phyloP scores from a whole-genome alignment of 1,284 basidiomycete species.

The Cystobasidiaceae sp. region DNA sequence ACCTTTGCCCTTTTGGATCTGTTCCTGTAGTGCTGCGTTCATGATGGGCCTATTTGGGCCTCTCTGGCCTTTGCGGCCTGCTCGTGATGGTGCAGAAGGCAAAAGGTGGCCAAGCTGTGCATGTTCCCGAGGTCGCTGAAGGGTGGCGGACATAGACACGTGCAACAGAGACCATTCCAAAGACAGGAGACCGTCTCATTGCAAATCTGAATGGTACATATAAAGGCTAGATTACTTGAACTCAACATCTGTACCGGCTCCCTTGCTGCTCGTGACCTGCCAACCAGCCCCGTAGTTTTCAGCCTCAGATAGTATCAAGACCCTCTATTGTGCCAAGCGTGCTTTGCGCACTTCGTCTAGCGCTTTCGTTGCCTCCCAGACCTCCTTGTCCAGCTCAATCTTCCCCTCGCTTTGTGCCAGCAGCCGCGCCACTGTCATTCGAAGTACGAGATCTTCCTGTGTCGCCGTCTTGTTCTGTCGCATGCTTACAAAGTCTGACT shows the following conservation, averaged over 20 bases:
- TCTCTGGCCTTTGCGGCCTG: too few species aligned
- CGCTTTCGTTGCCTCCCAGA: slow-evolving; percentile 46
- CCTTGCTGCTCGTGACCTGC: too few species aligned
- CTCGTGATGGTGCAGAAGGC: too few species aligned
- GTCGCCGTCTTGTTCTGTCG: slow-evolving; percentile 46
- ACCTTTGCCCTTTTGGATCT: slow-evolving; percentile 23
- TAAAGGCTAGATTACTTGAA: too few species aligned
- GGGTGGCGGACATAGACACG: too few species aligned
- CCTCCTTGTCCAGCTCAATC: slow-evolving; percentile 47
- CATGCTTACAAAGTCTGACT: slow-evolving; percentile 67
- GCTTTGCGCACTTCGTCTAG: slow-evolving; percentile 37
- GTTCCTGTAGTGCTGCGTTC: slow-evolving; percentile 18
- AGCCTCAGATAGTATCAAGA: not conserved
- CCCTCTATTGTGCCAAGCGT: not conserved
- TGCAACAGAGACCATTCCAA: too few species aligned
- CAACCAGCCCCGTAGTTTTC: not conserved
- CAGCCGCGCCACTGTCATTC: slow-evolving; percentile 46
- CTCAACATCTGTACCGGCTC: too few species aligned
- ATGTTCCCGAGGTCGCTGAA: too few species aligned
- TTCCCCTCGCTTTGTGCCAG: slow-evolving; percentile 48
- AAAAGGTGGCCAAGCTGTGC: too few species aligned
- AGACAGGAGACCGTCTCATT: too few species aligned
- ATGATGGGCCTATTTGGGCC: not conserved
- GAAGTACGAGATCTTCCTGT: slow-evolving; percentile 42
- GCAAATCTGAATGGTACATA: too few species aligned